These are phyloP conservation scores for Neotropicomus parvogracilis DNA, from an alignment of 1,284 basidiomycete species.

Conservation along the genomic window DNA sequence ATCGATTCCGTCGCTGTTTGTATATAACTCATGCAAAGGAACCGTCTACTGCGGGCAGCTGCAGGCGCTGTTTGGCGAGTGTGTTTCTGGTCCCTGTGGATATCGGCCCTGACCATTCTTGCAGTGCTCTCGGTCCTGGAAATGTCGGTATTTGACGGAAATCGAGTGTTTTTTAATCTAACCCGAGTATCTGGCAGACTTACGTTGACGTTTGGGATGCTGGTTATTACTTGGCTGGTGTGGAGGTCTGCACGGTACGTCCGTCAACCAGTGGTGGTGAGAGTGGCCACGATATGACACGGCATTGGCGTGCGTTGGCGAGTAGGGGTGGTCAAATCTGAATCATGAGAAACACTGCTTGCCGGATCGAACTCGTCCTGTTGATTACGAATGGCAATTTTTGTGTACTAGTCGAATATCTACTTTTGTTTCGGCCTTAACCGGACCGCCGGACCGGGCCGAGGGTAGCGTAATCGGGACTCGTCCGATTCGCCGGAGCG, in stretches of 20 bases:
- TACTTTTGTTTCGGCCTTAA: too few relatives aligned
- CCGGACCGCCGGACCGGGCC: too few relatives aligned
- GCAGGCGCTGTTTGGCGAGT: slow-evolving; percentile 46
- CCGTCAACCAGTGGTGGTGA: slow-evolving; percentile 31
- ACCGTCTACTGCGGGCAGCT: slow-evolving; percentile 55
- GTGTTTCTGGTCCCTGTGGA: not conserved
- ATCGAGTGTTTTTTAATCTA: not conserved
- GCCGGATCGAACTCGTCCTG: not conserved
- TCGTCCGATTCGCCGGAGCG: slow-evolving; percentile 26
- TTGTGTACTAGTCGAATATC: too few relatives aligned
- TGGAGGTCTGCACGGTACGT: slow-evolving; percentile 45
- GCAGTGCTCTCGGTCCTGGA: slow-evolving; percentile 44
- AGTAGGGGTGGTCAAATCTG: slow-evolving; percentile 6
- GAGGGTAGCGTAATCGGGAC: not conserved
- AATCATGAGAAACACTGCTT: not conserved
- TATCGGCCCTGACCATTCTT: slow-evolving; percentile 11
- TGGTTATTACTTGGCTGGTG: slow-evolving; percentile 43
- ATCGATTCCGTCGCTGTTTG: slow-evolving; percentile 42
- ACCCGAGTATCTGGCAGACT: slow-evolving; percentile 30
- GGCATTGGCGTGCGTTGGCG: slow-evolving; percentile 2
- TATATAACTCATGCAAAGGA: slow-evolving; percentile 35
- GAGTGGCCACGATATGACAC: slow-evolving; percentile 24
- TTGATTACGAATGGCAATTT: too few relatives aligned
- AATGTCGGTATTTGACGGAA: slow-evolving; percentile 36
- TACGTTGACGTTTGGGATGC: slow-evolving; percentile 43